phyloP scores from a whole-genome alignment of 768 basidiomycete species.

The Calvatia gigantea region DNA sequence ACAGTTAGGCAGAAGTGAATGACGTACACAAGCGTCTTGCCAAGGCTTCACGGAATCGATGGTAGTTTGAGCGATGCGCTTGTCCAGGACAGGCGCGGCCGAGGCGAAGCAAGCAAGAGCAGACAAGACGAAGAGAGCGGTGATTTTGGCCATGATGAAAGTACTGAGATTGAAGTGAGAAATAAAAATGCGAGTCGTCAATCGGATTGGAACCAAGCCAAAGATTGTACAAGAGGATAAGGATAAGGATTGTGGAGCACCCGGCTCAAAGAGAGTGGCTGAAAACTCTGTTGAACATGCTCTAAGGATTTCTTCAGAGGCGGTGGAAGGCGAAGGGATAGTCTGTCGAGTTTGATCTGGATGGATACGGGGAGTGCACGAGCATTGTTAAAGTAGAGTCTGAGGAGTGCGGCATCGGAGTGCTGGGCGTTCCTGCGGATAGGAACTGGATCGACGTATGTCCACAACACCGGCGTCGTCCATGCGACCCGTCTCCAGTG shows the following conservation, averaged over 20 bases:
- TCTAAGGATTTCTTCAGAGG: conserved; percentile 10
- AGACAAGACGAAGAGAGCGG: conserved; percentile 26
- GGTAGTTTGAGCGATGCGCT: conserved; percentile 49
- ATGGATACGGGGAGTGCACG: conserved; percentile 5
- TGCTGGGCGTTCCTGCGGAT: neutral
- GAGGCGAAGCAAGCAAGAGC: conserved; percentile 26
- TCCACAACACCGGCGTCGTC: conserved; percentile 1
- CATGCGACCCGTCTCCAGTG: conserved; percentile 3
- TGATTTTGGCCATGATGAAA: conserved; percentile 24
- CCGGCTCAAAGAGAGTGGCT: conserved; percentile 21
- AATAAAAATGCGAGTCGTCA: conserved; percentile 11
- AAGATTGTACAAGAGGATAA: conserved; percentile 1
- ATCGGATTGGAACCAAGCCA: conserved; percentile 10
- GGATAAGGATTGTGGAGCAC: conserved; percentile 22
- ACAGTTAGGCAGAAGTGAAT: neutral
- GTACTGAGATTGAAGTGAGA: conserved; percentile 11
- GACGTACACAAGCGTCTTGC: conserved; percentile 51
- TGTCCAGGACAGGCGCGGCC: conserved; percentile 32
- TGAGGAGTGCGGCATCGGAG: conserved; percentile 4
- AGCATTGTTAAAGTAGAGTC: conserved; percentile 9
- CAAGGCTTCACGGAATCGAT: conserved; percentile 43
- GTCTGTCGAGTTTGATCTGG: conserved; percentile 10
- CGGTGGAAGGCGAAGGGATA: neutral
- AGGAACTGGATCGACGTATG: neutral
- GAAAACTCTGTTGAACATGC: too few relatives aligned